Conservation (phyloP, 2,329 filamentous ascomycete species). For the Colletotrichum orbiculare region DNA sequence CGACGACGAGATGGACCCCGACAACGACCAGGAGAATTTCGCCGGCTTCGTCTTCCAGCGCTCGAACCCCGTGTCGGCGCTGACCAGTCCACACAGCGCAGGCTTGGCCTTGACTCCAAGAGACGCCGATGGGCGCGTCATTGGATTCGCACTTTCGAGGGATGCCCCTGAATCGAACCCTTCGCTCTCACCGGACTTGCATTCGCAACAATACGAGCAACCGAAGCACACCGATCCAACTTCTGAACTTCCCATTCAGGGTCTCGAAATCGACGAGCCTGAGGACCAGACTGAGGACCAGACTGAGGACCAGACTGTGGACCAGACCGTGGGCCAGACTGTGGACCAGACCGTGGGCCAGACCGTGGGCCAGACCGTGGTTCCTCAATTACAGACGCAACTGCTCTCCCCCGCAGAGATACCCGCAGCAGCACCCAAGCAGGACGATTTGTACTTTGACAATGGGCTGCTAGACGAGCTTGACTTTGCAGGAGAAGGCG, state of each 20-base stretch:
- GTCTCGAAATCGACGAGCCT: conserved; percentile 41
- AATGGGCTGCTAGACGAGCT: conserved; percentile 63
- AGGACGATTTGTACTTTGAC: conserved; percentile 77
- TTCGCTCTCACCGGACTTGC: conserved; percentile 14
- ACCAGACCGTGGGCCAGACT: conserved; percentile 10
- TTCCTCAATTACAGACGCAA: conserved; percentile 39
- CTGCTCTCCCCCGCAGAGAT: conserved; percentile 35
- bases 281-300: no score
- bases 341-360: neutral
- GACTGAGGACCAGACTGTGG: no score
- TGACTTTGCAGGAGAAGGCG: conserved; percentile 61
- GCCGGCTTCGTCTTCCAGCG: conserved; percentile 68
- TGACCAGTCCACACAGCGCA: conserved; percentile 61
- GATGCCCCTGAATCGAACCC: conserved; percentile 51
- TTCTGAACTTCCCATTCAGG: conserved; percentile 58
- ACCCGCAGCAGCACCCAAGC: neutral
- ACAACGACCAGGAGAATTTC: conserved; percentile 70
- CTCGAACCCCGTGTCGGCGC: conserved; percentile 62
- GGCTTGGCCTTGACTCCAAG: conserved; percentile 63
- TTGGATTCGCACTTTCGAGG: conserved; percentile 66
- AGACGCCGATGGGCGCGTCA: conserved; percentile 64
- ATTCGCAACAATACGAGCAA: conserved; percentile 27
- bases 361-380: conserved; percentile 18
- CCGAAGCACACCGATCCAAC: conserved; percentile 37
- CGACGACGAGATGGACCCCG: conserved; percentile 53